phyloP scores from a whole-genome alignment of 345 rosid genomes.

The Nasturtium officinale region DNA sequence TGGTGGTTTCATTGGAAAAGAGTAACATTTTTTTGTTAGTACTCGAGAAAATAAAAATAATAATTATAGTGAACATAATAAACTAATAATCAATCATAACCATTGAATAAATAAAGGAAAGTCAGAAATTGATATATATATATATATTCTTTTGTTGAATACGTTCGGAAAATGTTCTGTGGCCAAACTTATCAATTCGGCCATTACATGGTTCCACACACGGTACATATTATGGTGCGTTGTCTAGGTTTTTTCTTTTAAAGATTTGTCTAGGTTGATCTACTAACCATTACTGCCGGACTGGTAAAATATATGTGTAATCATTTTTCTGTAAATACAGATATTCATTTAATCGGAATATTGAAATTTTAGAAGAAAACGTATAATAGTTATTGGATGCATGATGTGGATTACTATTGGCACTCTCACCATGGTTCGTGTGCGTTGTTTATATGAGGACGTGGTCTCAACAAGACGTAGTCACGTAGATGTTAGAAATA shows the following conservation, averaged over 20 bases:
- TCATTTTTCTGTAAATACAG: background rate
- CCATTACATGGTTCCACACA: background rate
- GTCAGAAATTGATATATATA: background rate
- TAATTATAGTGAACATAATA: no score
- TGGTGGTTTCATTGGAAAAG: background rate
- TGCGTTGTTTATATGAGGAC: background rate
- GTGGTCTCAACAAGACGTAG: constrained; percentile 27
- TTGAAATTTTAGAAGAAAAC: background rate
- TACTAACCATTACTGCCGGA: background rate
- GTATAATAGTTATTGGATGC: background rate
- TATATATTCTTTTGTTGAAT: background rate
- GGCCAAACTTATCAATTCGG: background rate
- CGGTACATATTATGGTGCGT: background rate
- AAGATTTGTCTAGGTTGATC: background rate
- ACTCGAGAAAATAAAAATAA: background rate
- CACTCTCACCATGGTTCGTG: background rate
- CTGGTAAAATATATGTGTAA: background rate
- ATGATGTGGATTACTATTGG: constrained; percentile 5
- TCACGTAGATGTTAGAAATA: constrained; percentile 16
- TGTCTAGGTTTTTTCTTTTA: background rate
- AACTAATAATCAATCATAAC: background rate
- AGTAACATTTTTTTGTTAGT: background rate
- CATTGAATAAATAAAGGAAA: background rate
- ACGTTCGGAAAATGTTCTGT: background rate
- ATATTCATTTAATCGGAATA: background rate